A percentile compares a stretch with the other conserved stretches of the same genome.
Conservation (phyloP, 805 yeast genomes). For the Debaryomyces tyrocola region DNA sequence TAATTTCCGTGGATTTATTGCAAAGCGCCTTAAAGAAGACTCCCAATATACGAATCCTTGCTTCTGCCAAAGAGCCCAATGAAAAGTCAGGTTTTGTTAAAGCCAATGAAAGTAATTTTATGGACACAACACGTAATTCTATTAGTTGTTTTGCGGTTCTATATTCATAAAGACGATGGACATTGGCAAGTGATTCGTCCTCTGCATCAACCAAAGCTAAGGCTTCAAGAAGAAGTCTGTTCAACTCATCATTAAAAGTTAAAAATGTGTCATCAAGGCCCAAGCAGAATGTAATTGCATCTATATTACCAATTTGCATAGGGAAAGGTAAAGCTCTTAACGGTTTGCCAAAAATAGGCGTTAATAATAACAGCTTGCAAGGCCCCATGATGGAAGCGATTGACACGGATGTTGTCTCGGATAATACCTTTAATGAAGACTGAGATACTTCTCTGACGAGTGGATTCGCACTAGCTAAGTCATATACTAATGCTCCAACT, state of each 20-base stretch:
- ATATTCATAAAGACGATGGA: conserved; percentile 81
- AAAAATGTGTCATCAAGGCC: conserved; percentile 78
- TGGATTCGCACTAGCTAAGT: conserved; percentile 83
- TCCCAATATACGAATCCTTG: conserved; percentile 82
- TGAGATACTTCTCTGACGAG: conserved; percentile 83
- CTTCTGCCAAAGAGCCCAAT: conserved; percentile 69
- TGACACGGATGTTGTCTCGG: conserved; percentile 69
- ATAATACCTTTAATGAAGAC: conserved; percentile 60
- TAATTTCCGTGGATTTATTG: conserved; percentile 79
- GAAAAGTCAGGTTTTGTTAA: conserved; percentile 82
- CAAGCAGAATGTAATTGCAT: conserved; percentile 91
- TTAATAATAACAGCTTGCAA: conserved; percentile 76
- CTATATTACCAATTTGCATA: conserved; percentile 98
- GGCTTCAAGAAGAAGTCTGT: conserved; percentile 83
- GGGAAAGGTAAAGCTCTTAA: conserved; percentile 95
- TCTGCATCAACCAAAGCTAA: conserved; percentile 96
- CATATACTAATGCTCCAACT: conserved; percentile 88
- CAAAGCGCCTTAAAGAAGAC: conserved; percentile 93
- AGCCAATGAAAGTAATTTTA: conserved; percentile 77
- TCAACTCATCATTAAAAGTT: conserved; percentile 85
- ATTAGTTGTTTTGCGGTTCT: conserved; percentile 86
- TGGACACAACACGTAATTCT: conserved; percentile 86
- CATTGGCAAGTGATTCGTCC: conserved; percentile 89
- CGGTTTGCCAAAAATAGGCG: conserved; percentile 97
- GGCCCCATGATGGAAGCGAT: conserved; percentile 76